A percentile compares a stretch with the other conserved stretches of the same genome.
phyloP scores from a whole-genome alignment of 2,329 filamentous ascomycete genomes.

The Fusarium sp. region DNA sequence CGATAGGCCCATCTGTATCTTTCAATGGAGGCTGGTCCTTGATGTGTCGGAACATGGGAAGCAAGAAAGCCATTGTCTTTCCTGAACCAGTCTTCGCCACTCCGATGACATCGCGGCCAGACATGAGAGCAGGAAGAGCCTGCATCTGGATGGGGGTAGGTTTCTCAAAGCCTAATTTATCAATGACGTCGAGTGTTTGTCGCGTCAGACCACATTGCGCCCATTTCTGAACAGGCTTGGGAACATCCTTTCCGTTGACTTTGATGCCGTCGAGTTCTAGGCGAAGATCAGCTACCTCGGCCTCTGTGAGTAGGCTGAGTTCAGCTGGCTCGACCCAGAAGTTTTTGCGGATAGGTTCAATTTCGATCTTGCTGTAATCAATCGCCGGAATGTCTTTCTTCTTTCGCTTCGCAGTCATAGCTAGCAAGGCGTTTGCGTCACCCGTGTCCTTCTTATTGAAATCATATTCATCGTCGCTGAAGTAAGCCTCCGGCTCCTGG shows the following conservation, averaged over 20 bases:
- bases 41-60: slow-evolving; percentile 98
- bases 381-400: slow-evolving; percentile 94
- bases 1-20: slow-evolving; percentile 86
- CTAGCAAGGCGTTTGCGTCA: slow-evolving; percentile 60
- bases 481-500: slow-evolving; percentile 84
- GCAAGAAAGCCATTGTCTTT: slow-evolving; percentile 93
- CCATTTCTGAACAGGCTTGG: slow-evolving; percentile 96
- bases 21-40: slow-evolving; percentile 88
- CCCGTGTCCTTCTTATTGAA: slow-evolving; percentile 60
- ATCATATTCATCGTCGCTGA: slow-evolving; percentile 82
- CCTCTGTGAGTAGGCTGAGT: slow-evolving; percentile 82
- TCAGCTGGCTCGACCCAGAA: slow-evolving; percentile 95
- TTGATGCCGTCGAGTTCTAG: slow-evolving; percentile 96
- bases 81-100: slow-evolving; percentile 98
- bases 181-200: slow-evolving; percentile 87
- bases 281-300: slow-evolving; percentile 82
- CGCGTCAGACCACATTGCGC: slow-evolving; percentile 92
- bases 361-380: slow-evolving; percentile 86
- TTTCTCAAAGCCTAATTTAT: slow-evolving; percentile 82
- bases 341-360: slow-evolving; percentile 88
- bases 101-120: slow-evolving; percentile 92
- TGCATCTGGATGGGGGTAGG: slow-evolving; percentile 96
- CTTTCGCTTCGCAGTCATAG: slow-evolving; percentile 74
- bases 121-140: slow-evolving; percentile 94
- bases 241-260: slow-evolving; percentile 85